Evolutionary conservation across 768 basidiomycete genomes (phyloP).

Genomic region (Lactifluus hygrophoroides): DNA sequence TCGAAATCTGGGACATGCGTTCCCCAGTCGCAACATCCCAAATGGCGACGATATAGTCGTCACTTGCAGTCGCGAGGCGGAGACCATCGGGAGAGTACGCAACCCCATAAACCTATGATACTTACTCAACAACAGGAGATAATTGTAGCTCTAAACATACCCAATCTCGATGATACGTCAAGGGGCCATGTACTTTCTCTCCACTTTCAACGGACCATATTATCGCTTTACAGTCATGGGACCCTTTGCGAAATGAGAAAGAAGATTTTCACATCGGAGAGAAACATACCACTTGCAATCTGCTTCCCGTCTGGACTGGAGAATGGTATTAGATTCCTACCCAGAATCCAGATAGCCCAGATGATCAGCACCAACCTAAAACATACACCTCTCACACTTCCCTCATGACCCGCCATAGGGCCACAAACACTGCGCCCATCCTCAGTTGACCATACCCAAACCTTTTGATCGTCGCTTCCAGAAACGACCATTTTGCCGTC

Average conservation of each 20-base stretch:
- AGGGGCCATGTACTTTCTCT: background rate
- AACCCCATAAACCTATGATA: background rate
- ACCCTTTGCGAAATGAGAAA: too few species aligned
- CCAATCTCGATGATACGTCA: conserved; percentile 2
- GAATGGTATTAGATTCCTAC: background rate
- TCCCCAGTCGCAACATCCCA: conserved; percentile 41
- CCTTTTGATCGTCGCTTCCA: conserved; percentile 12
- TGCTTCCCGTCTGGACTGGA: conserved; percentile 15
- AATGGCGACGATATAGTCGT: conserved; percentile 40
- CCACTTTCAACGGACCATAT: conserved; percentile 12
- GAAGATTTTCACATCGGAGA: too few species aligned
- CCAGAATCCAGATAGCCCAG: too few species aligned
- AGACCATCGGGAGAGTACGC: conserved; percentile 17
- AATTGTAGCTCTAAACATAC: background rate
- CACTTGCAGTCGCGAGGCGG: conserved; percentile 35
- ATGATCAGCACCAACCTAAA: conserved; percentile 1
- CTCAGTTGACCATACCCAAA: conserved; percentile 14
- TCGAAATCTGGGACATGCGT: conserved; percentile 26
- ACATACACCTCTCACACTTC: conserved; percentile 4
- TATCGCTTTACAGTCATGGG: conserved; percentile 1
- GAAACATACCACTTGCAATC: conserved; percentile 8
- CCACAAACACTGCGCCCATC: conserved; percentile 6
- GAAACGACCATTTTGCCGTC: conserved; percentile 17
- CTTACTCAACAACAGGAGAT: background rate
- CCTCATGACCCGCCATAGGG: conserved; percentile 8